Evolutionary conservation across 176 grass and related monocot genomes (phyloP), one percentile per base, ranked within the genome.

Genomic region (Avena sativa): DNA sequence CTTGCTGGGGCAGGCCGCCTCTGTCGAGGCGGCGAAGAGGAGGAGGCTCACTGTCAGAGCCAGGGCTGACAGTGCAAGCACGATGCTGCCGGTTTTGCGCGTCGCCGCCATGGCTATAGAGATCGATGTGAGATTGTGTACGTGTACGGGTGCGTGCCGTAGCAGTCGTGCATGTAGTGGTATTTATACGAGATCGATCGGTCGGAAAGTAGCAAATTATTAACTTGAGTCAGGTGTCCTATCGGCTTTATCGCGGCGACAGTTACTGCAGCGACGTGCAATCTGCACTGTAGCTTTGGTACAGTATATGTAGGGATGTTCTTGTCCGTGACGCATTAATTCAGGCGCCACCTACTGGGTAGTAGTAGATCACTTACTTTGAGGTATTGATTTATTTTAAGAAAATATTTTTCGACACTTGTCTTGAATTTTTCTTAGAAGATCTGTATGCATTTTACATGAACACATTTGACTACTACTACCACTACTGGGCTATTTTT

Each of bases 1-100:
- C 47, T 75, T 75, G 72, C 79, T 65, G 79, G 59, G 40, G 79
- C 79, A 81, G 44, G 79, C 44, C 44, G 60, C 79, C 21, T 64
- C 40, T 5, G 6, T 8, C 2, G 79, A 32, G 1, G 1, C 57
- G 17, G 44, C 11, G 11, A 84, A 2, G 71, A 85, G 9, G 50
- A 72, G 44, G 10, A 76, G 6, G 83, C 15, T 76, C 57, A 49
- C 7, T 10, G 44, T 12, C 17, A 76, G 72, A 50, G 12, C 2
- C 6, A 76, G 40, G 14, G 23, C 6, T 3, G 69, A 15, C 5
- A 32, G 2, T 12, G 60, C 44, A 20, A 65, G 9, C 1, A 28
- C 25, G 21, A 4, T 81, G 21, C 8, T 63, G 8, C 38, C 17
- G 1, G 21, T 9, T 25, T 80, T 80, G 58, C 57, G 7, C 9